Evolutionary conservation across 257 asterid species (phyloP), one percentile per base, ranked within the genome.

Genomic region (Ocimum tenuiflorum): DNA sequence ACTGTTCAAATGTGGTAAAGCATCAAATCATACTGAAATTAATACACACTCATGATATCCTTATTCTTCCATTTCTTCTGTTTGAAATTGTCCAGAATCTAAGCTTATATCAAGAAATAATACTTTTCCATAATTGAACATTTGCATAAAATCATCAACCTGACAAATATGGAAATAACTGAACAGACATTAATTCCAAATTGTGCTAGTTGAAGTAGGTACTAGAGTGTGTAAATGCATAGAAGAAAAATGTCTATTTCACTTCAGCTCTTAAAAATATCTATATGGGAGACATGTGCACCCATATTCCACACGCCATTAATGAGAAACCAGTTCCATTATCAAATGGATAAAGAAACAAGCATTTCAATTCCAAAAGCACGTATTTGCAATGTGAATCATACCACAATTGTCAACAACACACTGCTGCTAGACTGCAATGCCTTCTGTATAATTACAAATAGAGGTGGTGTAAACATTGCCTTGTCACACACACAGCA

Each of bases 381-480:
- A 69, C 18, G n/a, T 59, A 15, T 48, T 38, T 57, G 22, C 22
- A 24, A 60, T 8, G 15, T 6, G 15, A 60, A 18, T 24, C 7
- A 18, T 38, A 24, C 68, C 46, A 50, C 38, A 50, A 51, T 36
- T 17, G 49, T 39, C 14, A 70, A 70, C 20, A 2, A 51, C 42
- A 50, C 13, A 29, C 13, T 13, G 19, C n/a, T 62, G 57, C 41
- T 4, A 23, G 18, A 43, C 27, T 14, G 6, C 2, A 13, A 10
- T 36, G 61, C 20, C 61, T 62, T 70, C 52, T 41, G 47, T 50
- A 27, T 53, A 9, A 42, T 20, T 42, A 61, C 49, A 41, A 18
- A 50, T 45, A 46, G 17, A 42, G 23, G 18, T 22, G 31, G 15
- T 13, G n/a, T 13, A 27, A 18, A 20, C 29, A 56, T 58, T 68